These are phyloP conservation scores for Paramyrothecium roridum DNA, from an alignment of 2,329 filamentous ascomycete genomes.

Conservation along the genomic window DNA sequence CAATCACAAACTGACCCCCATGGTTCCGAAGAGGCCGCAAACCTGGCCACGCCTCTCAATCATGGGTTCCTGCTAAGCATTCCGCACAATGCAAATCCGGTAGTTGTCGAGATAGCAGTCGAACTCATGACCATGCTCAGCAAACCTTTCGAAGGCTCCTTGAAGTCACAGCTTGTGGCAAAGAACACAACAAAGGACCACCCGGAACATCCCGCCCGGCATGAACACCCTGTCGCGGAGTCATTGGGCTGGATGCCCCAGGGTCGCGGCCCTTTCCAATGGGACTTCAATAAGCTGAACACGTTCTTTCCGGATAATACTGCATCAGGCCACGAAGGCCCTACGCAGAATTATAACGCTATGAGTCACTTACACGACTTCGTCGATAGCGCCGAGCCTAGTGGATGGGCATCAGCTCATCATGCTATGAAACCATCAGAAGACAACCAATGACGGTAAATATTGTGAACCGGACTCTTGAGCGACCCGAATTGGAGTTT, in stretches of 20 bases:
- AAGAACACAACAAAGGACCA: neutral
- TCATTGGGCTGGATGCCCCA: neutral
- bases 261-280: neutral
- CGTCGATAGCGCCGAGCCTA: constrained; percentile 2
- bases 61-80: neutral
- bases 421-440: neutral
- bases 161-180: neutral
- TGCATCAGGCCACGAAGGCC: neutral
- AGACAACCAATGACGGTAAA: neutral
- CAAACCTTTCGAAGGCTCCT: neutral
- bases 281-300: neutral
- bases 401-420: constrained; percentile 1
- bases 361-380: neutral
- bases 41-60: neutral
- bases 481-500: neutral
- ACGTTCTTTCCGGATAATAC: neutral
- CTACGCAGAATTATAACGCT: too few relatives aligned
- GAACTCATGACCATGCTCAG: neutral
- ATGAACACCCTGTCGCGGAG: neutral
- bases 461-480: neutral
- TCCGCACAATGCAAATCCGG: neutral
- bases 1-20: neutral
- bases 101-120: neutral
- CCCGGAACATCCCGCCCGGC: neutral
- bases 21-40: neutral